These are phyloP conservation scores for Boletus sp. DNA, from an alignment of 768 basidiomycete genomes.

Conservation along the genomic window DNA sequence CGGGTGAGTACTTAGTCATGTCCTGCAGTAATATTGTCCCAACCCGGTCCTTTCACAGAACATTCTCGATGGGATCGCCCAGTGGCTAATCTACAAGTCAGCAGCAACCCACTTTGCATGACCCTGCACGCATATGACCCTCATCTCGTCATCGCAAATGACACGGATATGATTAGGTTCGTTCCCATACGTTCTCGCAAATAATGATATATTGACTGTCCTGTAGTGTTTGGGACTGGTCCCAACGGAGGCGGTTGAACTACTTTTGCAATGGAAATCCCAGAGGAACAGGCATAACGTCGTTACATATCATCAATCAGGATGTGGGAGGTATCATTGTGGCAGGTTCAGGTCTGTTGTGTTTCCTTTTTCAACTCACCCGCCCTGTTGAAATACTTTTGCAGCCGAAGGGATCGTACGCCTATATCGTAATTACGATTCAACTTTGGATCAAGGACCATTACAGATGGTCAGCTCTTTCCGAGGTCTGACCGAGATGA, in stretches of 20 bases:
- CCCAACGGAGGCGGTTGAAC: constrained; percentile 69
- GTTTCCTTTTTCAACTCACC: not conserved
- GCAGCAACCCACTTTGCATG: constrained; percentile 67
- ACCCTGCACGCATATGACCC: constrained; percentile 92
- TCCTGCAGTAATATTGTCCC: constrained; percentile 20
- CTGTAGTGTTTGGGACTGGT: constrained; percentile 92
- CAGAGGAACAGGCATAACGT: constrained; percentile 78
- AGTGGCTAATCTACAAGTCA: constrained; percentile 61
- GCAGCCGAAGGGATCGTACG: constrained; percentile 91
- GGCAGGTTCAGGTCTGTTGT: constrained; percentile 72
- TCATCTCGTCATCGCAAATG: constrained; percentile 83
- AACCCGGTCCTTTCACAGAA: constrained; percentile 39
- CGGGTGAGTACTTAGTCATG: constrained; percentile 51
- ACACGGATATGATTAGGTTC: constrained; percentile 82
- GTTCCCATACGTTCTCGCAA: constrained; percentile 15
- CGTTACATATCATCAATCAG: constrained; percentile 91
- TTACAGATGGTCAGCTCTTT: constrained; percentile 94
- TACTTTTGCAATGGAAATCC: constrained; percentile 90
- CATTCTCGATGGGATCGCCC: constrained; percentile 68
- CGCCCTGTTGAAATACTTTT: not conserved
- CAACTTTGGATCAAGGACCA: constrained; percentile 62
- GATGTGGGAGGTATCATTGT: constrained; percentile 90
- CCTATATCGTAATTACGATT: constrained; percentile 90
- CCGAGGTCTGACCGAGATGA: constrained; percentile 78
- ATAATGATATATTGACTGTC: not conserved